Conservation (phyloP, 2,329 filamentous ascomycete genomes). For the Colletotrichum theobromicola region DNA sequence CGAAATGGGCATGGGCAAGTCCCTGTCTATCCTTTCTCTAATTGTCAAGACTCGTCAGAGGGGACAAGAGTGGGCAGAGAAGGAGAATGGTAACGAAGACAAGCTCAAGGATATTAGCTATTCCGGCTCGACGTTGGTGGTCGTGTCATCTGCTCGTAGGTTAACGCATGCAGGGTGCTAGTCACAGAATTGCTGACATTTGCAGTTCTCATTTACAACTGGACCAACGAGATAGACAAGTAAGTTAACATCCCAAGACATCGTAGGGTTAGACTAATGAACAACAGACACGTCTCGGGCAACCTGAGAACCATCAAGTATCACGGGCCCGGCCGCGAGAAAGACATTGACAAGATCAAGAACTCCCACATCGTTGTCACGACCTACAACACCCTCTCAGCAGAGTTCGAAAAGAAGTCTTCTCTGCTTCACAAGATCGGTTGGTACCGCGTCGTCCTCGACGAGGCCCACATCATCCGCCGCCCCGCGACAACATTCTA, state of each 20-base stretch:
- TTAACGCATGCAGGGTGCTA: neutral
- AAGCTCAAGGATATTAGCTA: conserved; percentile 21
- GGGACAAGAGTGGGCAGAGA: conserved; percentile 38
- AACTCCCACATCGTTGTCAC: conserved; percentile 49
- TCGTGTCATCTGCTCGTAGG: conserved; percentile 48
- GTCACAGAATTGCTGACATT: conserved; percentile 5
- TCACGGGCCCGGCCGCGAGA: conserved; percentile 36
- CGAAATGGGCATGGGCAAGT: conserved; percentile 67
- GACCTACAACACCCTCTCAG: conserved; percentile 50
- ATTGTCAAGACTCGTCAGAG: conserved; percentile 45
- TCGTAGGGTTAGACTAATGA: neutral
- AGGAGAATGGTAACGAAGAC: conserved; percentile 20
- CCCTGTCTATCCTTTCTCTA: conserved; percentile 56
- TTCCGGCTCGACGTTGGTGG: conserved; percentile 46
- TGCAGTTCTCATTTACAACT: conserved; percentile 43
- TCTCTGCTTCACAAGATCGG: conserved; percentile 34
- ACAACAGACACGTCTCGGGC: conserved; percentile 35
- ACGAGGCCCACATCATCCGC: conserved; percentile 56
- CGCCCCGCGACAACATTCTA: conserved; percentile 49
- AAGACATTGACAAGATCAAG: conserved; percentile 29
- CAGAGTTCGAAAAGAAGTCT: conserved; percentile 32
- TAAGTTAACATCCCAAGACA: conserved; percentile 23
- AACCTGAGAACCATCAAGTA: conserved; percentile 37
- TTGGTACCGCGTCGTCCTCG: conserved; percentile 48
- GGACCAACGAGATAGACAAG: conserved; percentile 43